Percentiles rank a stretch among this genome's conserved stretches.
Conservation (phyloP, 306 rosid species). For the Datisca glomerata region DNA sequence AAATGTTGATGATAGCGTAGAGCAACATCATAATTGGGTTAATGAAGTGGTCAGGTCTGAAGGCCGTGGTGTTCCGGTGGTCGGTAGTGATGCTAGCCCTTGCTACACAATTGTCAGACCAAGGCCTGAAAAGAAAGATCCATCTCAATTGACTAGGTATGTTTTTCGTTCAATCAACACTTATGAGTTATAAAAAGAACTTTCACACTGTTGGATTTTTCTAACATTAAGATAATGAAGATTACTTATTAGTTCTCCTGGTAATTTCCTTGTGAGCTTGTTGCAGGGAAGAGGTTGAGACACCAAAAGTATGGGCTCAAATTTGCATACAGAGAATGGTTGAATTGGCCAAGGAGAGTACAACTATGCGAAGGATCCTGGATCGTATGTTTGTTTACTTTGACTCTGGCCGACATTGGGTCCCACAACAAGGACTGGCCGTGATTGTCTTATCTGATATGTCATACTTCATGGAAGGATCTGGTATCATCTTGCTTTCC, state of each 20-base stretch:
- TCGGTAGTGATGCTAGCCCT: constrained; percentile 34
- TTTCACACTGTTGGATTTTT: too few relatives aligned
- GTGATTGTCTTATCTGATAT: constrained; percentile 66
- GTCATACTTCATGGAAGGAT: constrained; percentile 62
- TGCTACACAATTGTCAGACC: constrained; percentile 38
- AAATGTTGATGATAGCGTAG: constrained; percentile 31
- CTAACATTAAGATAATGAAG: too few relatives aligned
- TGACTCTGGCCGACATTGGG: constrained; percentile 73
- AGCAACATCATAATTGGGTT: constrained; percentile 86
- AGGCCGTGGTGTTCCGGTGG: constrained; percentile 43
- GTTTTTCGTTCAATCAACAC: neutral
- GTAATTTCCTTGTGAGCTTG: neutral
- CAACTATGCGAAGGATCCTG: constrained; percentile 77
- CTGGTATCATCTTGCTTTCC: constrained; percentile 28
- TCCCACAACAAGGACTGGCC: constrained; percentile 64
- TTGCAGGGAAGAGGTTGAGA: constrained; percentile 76
- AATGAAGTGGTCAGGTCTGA: constrained; percentile 84
- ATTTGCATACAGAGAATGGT: constrained; percentile 85
- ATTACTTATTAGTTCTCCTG: neutral
- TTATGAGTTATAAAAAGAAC: too few relatives aligned
- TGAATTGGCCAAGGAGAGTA: constrained; percentile 84
- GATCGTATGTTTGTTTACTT: constrained; percentile 88
- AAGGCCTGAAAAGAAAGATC: constrained; percentile 70
- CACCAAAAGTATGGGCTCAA: constrained; percentile 81
- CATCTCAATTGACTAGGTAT: constrained; percentile 57